These are phyloP conservation scores for Ophiognomonia clavigignenti-juglandacearum DNA, from an alignment of 2,329 filamentous ascomycete genomes.

Conservation along the genomic window DNA sequence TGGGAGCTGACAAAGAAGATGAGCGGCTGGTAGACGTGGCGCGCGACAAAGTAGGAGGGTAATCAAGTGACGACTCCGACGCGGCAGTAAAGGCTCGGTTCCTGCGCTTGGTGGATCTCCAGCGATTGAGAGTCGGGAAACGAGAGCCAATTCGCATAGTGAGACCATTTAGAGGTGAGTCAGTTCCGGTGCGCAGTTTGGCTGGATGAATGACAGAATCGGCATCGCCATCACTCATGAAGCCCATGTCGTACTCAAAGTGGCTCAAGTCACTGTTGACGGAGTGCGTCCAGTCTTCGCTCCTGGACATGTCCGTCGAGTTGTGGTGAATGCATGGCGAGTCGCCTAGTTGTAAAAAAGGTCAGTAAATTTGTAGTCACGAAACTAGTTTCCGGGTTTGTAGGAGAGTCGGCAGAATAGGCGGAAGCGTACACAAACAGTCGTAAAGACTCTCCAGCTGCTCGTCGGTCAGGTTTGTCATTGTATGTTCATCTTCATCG, in stretches of 20 bases:
- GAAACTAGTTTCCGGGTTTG: neutral
- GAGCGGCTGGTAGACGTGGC: slow-evolving; percentile 66
- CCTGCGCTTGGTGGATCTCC: slow-evolving; percentile 42
- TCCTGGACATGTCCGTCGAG: slow-evolving; percentile 33
- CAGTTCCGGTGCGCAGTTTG: slow-evolving; percentile 46
- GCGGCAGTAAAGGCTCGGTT: slow-evolving; percentile 53
- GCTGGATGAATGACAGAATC: slow-evolving; percentile 34
- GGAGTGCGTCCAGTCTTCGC: slow-evolving; percentile 32
- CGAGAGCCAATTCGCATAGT: slow-evolving; percentile 62
- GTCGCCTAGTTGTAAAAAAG: slow-evolving; percentile 43
- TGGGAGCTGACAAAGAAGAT: slow-evolving; percentile 67
- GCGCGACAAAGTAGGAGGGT: slow-evolving; percentile 59
- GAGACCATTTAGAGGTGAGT: slow-evolving; percentile 58
- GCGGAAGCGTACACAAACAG: slow-evolving; percentile 65
- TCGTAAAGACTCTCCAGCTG: slow-evolving; percentile 47
- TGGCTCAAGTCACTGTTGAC: slow-evolving; percentile 34
- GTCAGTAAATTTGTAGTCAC: neutral
- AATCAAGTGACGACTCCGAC: slow-evolving; percentile 81
- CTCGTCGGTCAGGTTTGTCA: slow-evolving; percentile 44
- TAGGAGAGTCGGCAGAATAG: neutral
- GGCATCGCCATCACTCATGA: slow-evolving; percentile 60
- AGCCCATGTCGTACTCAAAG: slow-evolving; percentile 60
- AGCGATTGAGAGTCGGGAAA: slow-evolving; percentile 47
- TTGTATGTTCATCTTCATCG: slow-evolving; percentile 38
- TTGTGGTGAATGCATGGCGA: slow-evolving; percentile 55